phyloP scores from a whole-genome alignment of 345 rosid species.

The Lumnitzera littorea region DNA sequence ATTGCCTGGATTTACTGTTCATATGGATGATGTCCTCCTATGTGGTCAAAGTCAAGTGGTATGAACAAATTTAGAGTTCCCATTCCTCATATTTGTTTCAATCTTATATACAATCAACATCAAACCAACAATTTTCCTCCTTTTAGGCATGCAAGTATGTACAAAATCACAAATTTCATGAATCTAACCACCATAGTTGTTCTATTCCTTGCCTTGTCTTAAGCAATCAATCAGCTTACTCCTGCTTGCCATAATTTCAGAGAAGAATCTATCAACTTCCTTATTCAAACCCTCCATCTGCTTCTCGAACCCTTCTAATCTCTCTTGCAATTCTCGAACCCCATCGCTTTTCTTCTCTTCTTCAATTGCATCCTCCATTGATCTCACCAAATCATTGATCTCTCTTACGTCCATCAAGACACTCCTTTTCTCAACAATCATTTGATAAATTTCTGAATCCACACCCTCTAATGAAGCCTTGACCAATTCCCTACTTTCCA shows the following conservation, averaged over 20 bases:
- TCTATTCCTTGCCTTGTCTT: constrained; percentile 14
- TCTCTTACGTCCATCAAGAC: constrained; percentile 36
- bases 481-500: constrained; percentile 25
- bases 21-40: too few species aligned
- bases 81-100: too few species aligned
- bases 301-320: constrained; percentile 31
- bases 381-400: constrained; percentile 34
- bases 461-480: constrained; percentile 17
- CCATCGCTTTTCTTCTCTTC: constrained; percentile 10
- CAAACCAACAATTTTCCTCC: too few species aligned
- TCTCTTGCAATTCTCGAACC: constrained; percentile 35
- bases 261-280: constrained; percentile 43
- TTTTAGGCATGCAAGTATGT: constrained; percentile 3
- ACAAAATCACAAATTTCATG: background rate
- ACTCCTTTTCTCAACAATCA: constrained; percentile 17
- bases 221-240: constrained; percentile 37
- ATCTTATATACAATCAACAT: too few species aligned
- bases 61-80: too few species aligned
- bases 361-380: constrained; percentile 27
- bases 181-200: background rate
- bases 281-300: constrained; percentile 26
- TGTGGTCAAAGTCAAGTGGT: too few species aligned
- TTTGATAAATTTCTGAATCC: constrained; percentile 18
- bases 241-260: constrained; percentile 36
- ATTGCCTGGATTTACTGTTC: too few species aligned